These are phyloP conservation scores for Strobilomyces confusus DNA, from an alignment of 768 basidiomycete species.

Conservation along the genomic window DNA sequence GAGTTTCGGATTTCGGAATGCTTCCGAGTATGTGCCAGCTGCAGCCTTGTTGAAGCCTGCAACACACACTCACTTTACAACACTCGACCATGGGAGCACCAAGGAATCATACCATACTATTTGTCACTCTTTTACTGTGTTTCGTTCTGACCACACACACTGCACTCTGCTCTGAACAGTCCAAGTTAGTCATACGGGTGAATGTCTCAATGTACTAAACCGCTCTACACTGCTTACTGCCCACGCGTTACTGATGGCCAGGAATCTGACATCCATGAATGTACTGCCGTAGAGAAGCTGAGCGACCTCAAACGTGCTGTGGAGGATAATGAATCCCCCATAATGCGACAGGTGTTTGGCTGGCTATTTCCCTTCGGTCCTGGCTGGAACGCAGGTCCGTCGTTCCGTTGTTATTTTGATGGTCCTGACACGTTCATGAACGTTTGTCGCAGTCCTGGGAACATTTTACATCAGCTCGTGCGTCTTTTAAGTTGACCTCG, in stretches of 20 bases:
- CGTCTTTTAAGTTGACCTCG: constrained; percentile 32
- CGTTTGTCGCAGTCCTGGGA: constrained; percentile 55
- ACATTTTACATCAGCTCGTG: constrained; percentile 97
- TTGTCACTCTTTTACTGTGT: constrained; percentile 44
- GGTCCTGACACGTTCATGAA: constrained; percentile 20
- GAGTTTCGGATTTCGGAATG: constrained; percentile 23
- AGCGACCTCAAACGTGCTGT: constrained; percentile 56
- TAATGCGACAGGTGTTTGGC: constrained; percentile 76
- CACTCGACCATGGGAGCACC: constrained; percentile 17
- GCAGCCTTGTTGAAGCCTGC: not conserved
- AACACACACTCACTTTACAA: no score
- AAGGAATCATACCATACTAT: constrained; percentile 22
- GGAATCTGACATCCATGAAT: constrained; percentile 43
- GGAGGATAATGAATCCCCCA: constrained; percentile 62
- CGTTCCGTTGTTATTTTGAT: not conserved
- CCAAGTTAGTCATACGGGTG: constrained; percentile 30
- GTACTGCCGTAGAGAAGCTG: constrained; percentile 42
- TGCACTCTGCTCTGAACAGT: constrained; percentile 17
- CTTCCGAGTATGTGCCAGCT: constrained; percentile 2
- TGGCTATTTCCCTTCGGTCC: constrained; percentile 88
- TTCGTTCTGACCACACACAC: constrained; percentile 20
- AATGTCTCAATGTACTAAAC: constrained; percentile 12
- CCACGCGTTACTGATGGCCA: constrained; percentile 20
- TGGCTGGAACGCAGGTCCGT: constrained; percentile 73
- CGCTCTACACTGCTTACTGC: constrained; percentile 3